These are phyloP conservation scores for Quercus ilex DNA, from an alignment of 306 rosid genomes.

Conservation along the genomic window DNA sequence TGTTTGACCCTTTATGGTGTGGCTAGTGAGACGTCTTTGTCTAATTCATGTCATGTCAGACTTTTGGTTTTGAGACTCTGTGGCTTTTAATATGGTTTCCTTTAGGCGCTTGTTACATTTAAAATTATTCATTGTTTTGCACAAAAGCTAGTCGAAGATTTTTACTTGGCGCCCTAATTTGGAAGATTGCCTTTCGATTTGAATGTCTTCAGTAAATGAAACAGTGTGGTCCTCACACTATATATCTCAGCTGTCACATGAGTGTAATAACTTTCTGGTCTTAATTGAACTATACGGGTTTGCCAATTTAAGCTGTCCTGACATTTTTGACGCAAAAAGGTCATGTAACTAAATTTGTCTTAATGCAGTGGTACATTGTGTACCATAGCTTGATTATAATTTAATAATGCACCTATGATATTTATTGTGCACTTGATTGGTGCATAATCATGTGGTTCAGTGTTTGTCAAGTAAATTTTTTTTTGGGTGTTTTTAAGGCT, in stretches of 20 bases:
- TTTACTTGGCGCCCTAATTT: constrained; percentile 27
- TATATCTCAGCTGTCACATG: neutral
- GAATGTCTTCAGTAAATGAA: neutral
- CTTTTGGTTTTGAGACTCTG: neutral
- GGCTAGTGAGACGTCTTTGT: constrained; percentile 39
- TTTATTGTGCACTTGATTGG: neutral
- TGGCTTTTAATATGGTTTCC: neutral
- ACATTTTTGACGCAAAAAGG: neutral
- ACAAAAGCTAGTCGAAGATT: neutral
- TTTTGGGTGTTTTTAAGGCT: constrained; percentile 43
- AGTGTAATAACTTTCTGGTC: neutral
- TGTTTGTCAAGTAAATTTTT: neutral
- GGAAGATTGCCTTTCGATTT: neutral
- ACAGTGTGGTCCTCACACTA: constrained; percentile 5
- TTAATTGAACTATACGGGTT: neutral
- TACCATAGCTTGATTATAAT: neutral
- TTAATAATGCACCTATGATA: neutral
- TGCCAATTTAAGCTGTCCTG: neutral
- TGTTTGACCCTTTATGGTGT: constrained; percentile 2
- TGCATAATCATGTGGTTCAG: neutral
- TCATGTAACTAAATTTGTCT: neutral
- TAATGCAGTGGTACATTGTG: neutral
- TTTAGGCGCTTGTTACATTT: constrained; percentile 26
- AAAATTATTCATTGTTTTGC: constrained; percentile 7
- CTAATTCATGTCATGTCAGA: constrained; percentile 28